These are phyloP conservation scores for Buddleja alternifolia DNA, from an alignment of 257 asterid genomes.

Conservation along the genomic window DNA sequence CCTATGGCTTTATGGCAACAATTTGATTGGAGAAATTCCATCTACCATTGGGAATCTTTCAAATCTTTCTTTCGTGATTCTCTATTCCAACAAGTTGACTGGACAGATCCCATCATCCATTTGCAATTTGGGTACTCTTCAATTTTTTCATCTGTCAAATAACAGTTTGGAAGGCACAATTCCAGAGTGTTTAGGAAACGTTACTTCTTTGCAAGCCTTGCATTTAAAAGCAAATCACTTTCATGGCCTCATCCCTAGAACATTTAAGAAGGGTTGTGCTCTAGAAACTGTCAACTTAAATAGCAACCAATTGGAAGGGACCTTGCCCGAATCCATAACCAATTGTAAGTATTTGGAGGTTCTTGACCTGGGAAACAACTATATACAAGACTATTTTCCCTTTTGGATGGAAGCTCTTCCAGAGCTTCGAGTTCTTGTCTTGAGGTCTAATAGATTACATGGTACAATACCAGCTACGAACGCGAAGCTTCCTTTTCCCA, in stretches of 20 bases:
- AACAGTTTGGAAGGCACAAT: constrained; percentile 1
- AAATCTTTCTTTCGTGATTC: neutral
- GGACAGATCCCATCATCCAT: constrained; percentile 14
- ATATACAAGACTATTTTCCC: constrained; percentile 34
- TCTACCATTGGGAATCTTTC: constrained; percentile 4
- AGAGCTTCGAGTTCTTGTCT: constrained; percentile 35
- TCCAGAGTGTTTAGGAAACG: constrained; percentile 25
- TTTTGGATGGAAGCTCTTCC: constrained; percentile 35
- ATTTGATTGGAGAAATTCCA: constrained; percentile 12
- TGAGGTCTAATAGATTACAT: constrained; percentile 31
- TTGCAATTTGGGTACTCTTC: constrained; percentile 4
- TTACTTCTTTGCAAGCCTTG: neutral
- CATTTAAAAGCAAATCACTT: constrained; percentile 19
- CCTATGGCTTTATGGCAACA: neutral
- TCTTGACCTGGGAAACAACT: constrained; percentile 32
- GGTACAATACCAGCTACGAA: constrained; percentile 26
- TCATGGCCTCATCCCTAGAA: neutral
- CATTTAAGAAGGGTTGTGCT: neutral
- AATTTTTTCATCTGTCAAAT: constrained; percentile 1
- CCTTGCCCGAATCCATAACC: constrained; percentile 17
- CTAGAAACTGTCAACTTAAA: constrained; percentile 23
- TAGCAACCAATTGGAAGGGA: constrained; percentile 8
- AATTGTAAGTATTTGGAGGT: constrained; percentile 30
- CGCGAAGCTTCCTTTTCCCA: constrained; percentile 23
- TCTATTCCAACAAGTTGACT: neutral